Percentiles rank a stretch among this genome's conserved stretches.
phyloP scores from a whole-genome alignment of 306 rosid genomes.

The Gastrolobium villosum region DNA sequence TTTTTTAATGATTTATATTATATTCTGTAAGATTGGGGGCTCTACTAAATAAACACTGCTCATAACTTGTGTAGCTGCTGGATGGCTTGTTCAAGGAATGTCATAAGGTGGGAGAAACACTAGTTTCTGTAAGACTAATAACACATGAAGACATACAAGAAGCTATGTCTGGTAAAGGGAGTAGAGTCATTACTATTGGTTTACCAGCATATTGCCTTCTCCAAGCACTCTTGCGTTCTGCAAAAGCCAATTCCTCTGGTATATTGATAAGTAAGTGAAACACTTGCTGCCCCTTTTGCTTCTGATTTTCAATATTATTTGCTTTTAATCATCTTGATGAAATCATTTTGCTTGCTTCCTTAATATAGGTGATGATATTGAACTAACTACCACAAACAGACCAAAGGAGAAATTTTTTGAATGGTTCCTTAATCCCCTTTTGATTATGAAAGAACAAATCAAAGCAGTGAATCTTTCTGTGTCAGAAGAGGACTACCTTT shows the following conservation, averaged over 20 bases:
- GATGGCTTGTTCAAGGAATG: conserved; percentile 76
- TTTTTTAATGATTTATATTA: too few species aligned
- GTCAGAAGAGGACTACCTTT: conserved; percentile 77
- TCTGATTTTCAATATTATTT: conserved; percentile 15
- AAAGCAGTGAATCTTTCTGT: conserved; percentile 73
- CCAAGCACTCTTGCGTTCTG: conserved; percentile 77
- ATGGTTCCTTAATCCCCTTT: conserved; percentile 89
- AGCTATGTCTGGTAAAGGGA: conserved; percentile 69
- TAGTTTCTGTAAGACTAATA: conserved; percentile 76
- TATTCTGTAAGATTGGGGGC: too few species aligned
- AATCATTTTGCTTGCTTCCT: conserved; percentile 34
- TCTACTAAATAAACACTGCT: conserved; percentile 40
- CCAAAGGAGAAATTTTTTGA: conserved; percentile 82
- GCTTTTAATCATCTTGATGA: conserved; percentile 17
- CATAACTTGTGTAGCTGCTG: conserved; percentile 62
- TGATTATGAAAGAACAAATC: conserved; percentile 90
- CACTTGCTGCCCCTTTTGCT: background rate
- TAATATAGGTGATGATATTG: conserved; percentile 74
- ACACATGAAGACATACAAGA: conserved; percentile 73
- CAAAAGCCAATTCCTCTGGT: conserved; percentile 66
- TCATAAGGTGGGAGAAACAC: conserved; percentile 59
- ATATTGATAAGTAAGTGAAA: conserved; percentile 72
- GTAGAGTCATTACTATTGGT: conserved; percentile 80
- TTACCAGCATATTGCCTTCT: conserved; percentile 92
- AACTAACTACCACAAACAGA: conserved; percentile 76